Percentiles rank a stretch among this genome's conserved stretches.
Conservation (phyloP, 2,329 filamentous ascomycete species). For the Penicillium decumbens region DNA sequence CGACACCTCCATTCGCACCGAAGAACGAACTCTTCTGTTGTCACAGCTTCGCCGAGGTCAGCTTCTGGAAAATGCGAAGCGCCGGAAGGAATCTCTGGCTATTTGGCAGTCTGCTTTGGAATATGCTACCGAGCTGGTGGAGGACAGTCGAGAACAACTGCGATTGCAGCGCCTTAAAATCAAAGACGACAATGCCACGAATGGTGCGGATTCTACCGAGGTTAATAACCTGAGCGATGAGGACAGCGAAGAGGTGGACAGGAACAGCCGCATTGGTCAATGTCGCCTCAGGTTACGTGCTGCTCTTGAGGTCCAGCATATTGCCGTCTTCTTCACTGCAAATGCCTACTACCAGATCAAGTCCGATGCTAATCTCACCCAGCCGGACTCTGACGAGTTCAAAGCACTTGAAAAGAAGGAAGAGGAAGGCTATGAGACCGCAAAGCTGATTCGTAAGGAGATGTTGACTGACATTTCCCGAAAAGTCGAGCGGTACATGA, state of each 20-base stretch:
- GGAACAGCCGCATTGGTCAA: constrained; percentile 50
- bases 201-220: constrained; percentile 16
- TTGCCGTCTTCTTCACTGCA: constrained; percentile 76
- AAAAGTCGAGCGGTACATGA: constrained; percentile 63
- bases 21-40: constrained; percentile 64
- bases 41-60: constrained; percentile 68
- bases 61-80: constrained; percentile 68
- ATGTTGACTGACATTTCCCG: constrained; percentile 59
- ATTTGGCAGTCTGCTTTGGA: constrained; percentile 62
- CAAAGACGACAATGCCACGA: constrained; percentile 20
- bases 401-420: constrained; percentile 65
- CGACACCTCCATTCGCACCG: constrained; percentile 59
- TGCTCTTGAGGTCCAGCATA: constrained; percentile 74
- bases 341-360: constrained; percentile 83
- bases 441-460: constrained; percentile 72
- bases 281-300: constrained; percentile 63
- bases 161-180: constrained; percentile 41
- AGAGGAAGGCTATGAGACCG: constrained; percentile 67
- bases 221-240: constrained; percentile 29
- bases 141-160: constrained; percentile 61
- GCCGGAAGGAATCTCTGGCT: constrained; percentile 61
- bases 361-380: constrained; percentile 59
- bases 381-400: constrained; percentile 64
- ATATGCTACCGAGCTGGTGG: constrained; percentile 49
- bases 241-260: constrained; percentile 39